Conservation (phyloP, 1,139 yeast species). For the Geotrichum fermentans region DNA sequence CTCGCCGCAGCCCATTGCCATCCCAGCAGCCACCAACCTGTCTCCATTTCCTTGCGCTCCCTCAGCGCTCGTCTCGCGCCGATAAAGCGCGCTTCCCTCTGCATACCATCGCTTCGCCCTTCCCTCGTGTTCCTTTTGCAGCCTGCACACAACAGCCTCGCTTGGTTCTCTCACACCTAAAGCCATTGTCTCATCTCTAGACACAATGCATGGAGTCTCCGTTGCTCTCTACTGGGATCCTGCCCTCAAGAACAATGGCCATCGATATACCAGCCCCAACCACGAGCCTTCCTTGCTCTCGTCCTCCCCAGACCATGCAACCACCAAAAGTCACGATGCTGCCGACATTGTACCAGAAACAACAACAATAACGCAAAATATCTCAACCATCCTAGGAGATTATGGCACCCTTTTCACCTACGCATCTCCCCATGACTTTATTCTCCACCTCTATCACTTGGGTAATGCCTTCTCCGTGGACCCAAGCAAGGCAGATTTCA, state of each 20-base stretch:
- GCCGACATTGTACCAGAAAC: not conserved
- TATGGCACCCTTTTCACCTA: conserved; percentile 12
- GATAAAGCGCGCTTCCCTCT: too few relatives aligned
- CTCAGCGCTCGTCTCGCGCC: too few relatives aligned
- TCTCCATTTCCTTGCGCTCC: too few relatives aligned
- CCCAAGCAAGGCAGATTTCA: not conserved
- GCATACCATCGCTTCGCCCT: too few relatives aligned
- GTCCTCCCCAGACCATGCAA: not conserved
- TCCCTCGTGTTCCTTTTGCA: too few relatives aligned
- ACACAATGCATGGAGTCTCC: too few relatives aligned
- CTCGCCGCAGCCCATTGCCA: too few relatives aligned
- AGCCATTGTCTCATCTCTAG: too few relatives aligned
- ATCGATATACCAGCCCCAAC: not conserved
- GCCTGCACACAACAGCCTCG: too few relatives aligned
- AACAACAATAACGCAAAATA: not conserved
- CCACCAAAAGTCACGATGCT: too few relatives aligned
- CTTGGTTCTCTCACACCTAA: too few relatives aligned
- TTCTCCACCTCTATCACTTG: conserved; percentile 9
- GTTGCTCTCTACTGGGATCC: conserved; percentile 19
- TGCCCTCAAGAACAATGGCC: conserved; percentile 9
- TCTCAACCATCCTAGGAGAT: not conserved
- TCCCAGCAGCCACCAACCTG: too few relatives aligned
- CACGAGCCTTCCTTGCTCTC: not conserved
- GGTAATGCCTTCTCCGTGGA: conserved; percentile 3
- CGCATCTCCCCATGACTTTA: conserved; percentile 12